Conservation (phyloP, 805 yeast genomes). For the Yarrowia keelungensis region DNA sequence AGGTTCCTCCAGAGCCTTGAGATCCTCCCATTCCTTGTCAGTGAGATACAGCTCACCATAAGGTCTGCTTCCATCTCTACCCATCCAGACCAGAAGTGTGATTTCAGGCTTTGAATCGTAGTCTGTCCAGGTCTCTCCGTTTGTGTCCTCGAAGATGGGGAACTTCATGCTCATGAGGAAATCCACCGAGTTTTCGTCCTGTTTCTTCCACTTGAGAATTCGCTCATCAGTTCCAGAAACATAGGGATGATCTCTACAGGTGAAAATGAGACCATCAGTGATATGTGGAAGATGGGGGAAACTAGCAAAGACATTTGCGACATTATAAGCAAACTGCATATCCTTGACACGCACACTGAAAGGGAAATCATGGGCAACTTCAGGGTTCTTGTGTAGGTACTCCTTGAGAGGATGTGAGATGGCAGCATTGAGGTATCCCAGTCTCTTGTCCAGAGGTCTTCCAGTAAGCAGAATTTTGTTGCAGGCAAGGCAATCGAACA, state of each 20-base stretch:
- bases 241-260: constrained; percentile 89
- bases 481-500: constrained; percentile 84
- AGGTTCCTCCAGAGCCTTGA: constrained; percentile 77
- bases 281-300: constrained; percentile 77
- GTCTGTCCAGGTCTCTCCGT: constrained; percentile 63
- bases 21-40: constrained; percentile 80
- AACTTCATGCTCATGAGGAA: constrained; percentile 74
- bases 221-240: constrained; percentile 86
- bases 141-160: constrained; percentile 64
- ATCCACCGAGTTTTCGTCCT: constrained; percentile 92
- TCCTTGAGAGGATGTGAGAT: constrained; percentile 83
- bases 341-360: constrained; percentile 86
- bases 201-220: constrained; percentile 95
- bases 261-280: constrained; percentile 92
- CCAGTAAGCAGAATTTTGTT: constrained; percentile 75
- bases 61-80: constrained; percentile 62
- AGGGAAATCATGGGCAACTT: constrained; percentile 76
- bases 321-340: constrained; percentile 83
- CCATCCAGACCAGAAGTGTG: constrained; percentile 79
- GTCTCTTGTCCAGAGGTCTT: constrained; percentile 76
- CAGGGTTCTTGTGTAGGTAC: constrained; percentile 72
- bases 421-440: constrained; percentile 83
- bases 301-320: constrained; percentile 74
- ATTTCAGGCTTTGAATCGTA: constrained; percentile 81
- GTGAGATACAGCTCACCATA: constrained; percentile 68